These are phyloP conservation scores for Lizonia empirigonia DNA, from an alignment of 2,329 filamentous ascomycete species.

Conservation along the genomic window DNA sequence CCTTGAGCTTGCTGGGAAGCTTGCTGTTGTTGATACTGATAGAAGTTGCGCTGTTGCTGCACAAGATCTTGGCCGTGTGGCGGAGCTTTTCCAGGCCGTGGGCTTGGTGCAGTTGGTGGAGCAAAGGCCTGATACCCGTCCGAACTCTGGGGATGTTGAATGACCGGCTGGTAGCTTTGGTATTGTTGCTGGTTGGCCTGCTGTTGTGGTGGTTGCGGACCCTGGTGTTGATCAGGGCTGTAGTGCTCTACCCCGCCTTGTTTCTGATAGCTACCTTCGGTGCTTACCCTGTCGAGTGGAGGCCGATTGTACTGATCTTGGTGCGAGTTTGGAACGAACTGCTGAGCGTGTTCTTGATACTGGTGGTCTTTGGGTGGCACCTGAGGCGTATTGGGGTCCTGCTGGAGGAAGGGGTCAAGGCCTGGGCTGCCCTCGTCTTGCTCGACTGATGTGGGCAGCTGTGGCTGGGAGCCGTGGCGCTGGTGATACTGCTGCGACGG, in stretches of 20 bases:
- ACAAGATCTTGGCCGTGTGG: conserved; percentile 35
- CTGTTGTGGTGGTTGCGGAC: conserved; percentile 37
- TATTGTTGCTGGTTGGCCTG: conserved; percentile 32
- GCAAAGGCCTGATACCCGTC: conserved; percentile 44
- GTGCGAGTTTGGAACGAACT: conserved; percentile 29
- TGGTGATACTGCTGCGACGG: conserved; percentile 35
- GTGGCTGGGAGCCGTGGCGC: conserved; percentile 38
- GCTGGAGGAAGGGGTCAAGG: conserved; percentile 48
- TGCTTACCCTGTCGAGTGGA: conserved; percentile 48
- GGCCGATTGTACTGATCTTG: conserved; percentile 44
- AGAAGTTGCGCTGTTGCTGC: conserved; percentile 39
- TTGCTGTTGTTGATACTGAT: conserved; percentile 41
- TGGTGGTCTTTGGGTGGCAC: conserved; percentile 46
- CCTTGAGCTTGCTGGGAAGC: conserved; percentile 30
- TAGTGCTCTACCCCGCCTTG: conserved; percentile 49
- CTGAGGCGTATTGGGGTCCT: conserved; percentile 38
- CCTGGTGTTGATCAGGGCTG: conserved; percentile 46
- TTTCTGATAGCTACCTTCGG: conserved; percentile 46
- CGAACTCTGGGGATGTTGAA: conserved; percentile 28
- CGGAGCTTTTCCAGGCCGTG: conserved; percentile 37
- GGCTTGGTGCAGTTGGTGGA: conserved; percentile 39
- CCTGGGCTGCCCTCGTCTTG: conserved; percentile 44
- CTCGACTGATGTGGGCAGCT: conserved; percentile 45
- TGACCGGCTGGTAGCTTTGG: conserved; percentile 39
- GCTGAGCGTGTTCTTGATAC: conserved; percentile 35